These are phyloP conservation scores for Bidens hawaiensis DNA, from an alignment of 140 eudicot species.

Conservation along the genomic window DNA sequence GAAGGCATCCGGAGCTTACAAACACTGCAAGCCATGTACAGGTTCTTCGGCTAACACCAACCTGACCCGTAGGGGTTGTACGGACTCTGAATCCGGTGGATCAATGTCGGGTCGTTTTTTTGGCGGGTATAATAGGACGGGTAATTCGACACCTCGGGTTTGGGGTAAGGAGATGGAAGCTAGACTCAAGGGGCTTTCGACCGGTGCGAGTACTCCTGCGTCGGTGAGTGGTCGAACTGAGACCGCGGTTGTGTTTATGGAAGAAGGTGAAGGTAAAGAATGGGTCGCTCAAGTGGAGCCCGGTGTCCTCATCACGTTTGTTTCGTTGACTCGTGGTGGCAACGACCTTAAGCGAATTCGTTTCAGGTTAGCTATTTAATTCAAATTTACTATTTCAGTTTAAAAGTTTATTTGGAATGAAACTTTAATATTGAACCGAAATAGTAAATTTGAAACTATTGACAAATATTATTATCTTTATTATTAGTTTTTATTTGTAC, in stretches of 20 bases:
- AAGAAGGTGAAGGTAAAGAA: slow-evolving; percentile 74
- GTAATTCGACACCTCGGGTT: slow-evolving; percentile 36
- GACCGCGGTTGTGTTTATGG: slow-evolving; percentile 63
- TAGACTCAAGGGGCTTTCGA: slow-evolving; percentile 70
- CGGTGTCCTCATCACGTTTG: slow-evolving; percentile 78
- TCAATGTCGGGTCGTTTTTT: slow-evolving; percentile 55
- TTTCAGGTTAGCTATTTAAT: slow-evolving; percentile 55
- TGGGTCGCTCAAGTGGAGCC: slow-evolving; percentile 99
- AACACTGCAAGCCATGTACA: slow-evolving; percentile 71
- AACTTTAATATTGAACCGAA: too few species aligned
- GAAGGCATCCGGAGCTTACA: slow-evolving; percentile 82
- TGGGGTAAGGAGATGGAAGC: slow-evolving; percentile 91
- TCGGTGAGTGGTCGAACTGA: slow-evolving; percentile 81
- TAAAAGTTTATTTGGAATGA: too few species aligned
- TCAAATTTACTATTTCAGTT: too few species aligned
- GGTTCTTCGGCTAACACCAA: slow-evolving; percentile 33
- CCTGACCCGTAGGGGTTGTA: slow-evolving; percentile 19
- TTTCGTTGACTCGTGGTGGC: slow-evolving; percentile 63
- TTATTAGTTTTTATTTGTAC: too few species aligned
- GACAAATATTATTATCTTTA: too few species aligned
- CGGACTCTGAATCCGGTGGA: slow-evolving; percentile 44
- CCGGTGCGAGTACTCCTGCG: slow-evolving; percentile 79
- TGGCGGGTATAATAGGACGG: slow-evolving; percentile 43
- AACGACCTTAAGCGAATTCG: slow-evolving; percentile 86
- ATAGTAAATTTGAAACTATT: too few species aligned